Evolutionary conservation across 768 basidiomycete genomes (phyloP).

Genomic region (Leccinum subgranulosum): DNA sequence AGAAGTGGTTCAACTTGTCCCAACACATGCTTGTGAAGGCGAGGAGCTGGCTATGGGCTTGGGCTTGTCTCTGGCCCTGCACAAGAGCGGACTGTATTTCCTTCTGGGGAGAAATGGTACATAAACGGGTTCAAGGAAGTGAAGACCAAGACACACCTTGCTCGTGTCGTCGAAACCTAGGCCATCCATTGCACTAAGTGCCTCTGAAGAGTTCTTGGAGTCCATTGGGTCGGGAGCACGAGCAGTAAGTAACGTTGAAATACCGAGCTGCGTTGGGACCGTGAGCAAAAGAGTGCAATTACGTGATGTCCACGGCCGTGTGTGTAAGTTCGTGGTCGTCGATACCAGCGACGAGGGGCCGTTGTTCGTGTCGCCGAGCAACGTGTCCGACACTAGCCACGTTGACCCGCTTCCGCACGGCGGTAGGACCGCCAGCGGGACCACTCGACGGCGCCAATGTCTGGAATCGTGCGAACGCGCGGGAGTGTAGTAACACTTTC

Average conservation of each 20-base stretch:
- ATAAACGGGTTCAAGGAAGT: slow-evolving; percentile 2
- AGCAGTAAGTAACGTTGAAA: background rate
- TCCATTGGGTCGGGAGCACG: slow-evolving; percentile 12
- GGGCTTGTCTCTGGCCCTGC: slow-evolving; percentile 76
- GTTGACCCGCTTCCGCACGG: background rate
- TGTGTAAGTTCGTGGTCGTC: slow-evolving; percentile 6
- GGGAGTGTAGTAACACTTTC: slow-evolving; percentile 19
- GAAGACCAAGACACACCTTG: slow-evolving; percentile 44
- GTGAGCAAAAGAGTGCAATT: slow-evolving; percentile 25
- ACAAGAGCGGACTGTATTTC: slow-evolving; percentile 80
- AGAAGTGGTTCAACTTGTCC: slow-evolving; percentile 69
- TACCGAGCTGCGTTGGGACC: background rate
- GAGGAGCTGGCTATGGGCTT: slow-evolving; percentile 72
- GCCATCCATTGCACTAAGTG: slow-evolving; percentile 37
- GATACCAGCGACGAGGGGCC: slow-evolving; percentile 4
- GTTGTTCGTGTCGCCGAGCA: slow-evolving; percentile 4
- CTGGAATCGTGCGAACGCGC: slow-evolving; percentile 29
- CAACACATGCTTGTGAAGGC: slow-evolving; percentile 82
- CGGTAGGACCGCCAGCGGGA: slow-evolving; percentile 1
- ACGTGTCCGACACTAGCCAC: background rate
- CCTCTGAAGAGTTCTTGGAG: slow-evolving; percentile 24
- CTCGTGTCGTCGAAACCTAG: slow-evolving; percentile 68
- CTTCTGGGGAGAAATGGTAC: slow-evolving; percentile 50
- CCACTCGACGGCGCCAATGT: slow-evolving; percentile 14
- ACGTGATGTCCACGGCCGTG: slow-evolving; percentile 16